Base-by-base conservation (phyloP, 2,329 filamentous ascomycete species). In the Exophiala oligosperma region DNA sequence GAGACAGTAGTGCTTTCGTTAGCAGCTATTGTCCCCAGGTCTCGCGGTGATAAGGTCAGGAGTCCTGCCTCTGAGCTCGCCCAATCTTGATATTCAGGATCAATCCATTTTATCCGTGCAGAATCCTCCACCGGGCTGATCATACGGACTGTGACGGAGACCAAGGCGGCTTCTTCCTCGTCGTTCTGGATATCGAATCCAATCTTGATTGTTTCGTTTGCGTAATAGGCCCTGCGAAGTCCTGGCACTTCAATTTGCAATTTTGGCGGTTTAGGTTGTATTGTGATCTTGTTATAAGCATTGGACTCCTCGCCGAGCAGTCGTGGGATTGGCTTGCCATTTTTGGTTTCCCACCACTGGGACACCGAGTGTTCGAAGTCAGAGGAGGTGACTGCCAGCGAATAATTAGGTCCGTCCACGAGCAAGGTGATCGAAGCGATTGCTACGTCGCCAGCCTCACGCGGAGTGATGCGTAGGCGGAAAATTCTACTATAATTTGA, bases 241-340 rank as follows among this genome's bases (percentile, higher is more conserved):
- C 84, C 81, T 1, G 83, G 77, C 8, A 91, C 76, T 26, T 77
- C 81, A 47, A 99, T 84, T 66, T 91, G 86, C 77, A 99, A 85
- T 73, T 97, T 97, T 0, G 94, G 94, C 28, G 93, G 94, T 64
- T 95, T 90, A 1, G 94, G 93, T 54, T 92, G 80, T 24, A 99
- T 86, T 56, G 84, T 87, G 56, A 96, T 83, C 1, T 77, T 76
- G 35, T 83, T 77, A 43, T 48, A 60, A 1, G 79, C 77, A 56
- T 82, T 77, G 40, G 74, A 70, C 54, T 75, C 74, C 53, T 77
- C 77, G 23, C 77, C 74, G 24, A 80, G 69, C 44, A 70, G 69
- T 64, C 73, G 76, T 49, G 68, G 67, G 26, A 71, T 57, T 7
- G 71, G 64, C 1, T 70, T 71, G 28, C 72, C 73, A 24, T 68